phyloP scores from a whole-genome alignment of 108 stramenopile species.

The Discostella pseudostelligera region DNA sequence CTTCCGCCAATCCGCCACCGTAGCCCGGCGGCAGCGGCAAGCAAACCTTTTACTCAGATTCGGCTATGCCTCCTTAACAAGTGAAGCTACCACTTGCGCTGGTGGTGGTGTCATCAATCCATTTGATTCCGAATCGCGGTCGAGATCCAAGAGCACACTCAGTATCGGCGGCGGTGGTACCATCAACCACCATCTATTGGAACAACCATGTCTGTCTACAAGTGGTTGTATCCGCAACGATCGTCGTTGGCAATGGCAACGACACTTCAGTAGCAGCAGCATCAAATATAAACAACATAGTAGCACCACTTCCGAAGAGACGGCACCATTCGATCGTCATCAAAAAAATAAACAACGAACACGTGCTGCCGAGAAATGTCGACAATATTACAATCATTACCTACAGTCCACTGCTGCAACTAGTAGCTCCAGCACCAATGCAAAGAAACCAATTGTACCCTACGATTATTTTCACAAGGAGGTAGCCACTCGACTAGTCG shows the following conservation, averaged over 20 bases:
- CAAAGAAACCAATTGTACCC: conserved; percentile 9
- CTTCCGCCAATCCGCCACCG: too few species aligned
- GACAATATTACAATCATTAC: conserved; percentile 17
- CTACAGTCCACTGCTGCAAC: neutral
- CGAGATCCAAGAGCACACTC: too few species aligned
- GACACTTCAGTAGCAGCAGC: neutral
- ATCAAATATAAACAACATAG: neutral
- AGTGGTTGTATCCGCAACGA: too few species aligned
- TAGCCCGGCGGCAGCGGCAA: too few species aligned
- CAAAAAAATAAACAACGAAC: conserved; percentile 67
- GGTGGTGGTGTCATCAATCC: too few species aligned
- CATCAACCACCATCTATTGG: too few species aligned
- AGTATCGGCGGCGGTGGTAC: too few species aligned
- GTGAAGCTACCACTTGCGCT: too few species aligned
- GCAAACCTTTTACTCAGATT: too few species aligned
- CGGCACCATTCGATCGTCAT: conserved; percentile 62
- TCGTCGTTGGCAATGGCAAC: neutral
- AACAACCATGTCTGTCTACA: too few species aligned
- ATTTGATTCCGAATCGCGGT: too few species aligned
- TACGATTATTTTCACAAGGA: conserved; percentile 84
- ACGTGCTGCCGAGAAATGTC: conserved; percentile 52
- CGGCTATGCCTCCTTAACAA: too few species aligned
- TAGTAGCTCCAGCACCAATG: neutral
- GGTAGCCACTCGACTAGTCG: conserved; percentile 73
- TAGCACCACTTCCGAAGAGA: conserved; percentile 10